phyloP scores from a whole-genome alignment of 2,329 filamentous ascomycete genomes.

The Cryphonectria carpinicola region DNA sequence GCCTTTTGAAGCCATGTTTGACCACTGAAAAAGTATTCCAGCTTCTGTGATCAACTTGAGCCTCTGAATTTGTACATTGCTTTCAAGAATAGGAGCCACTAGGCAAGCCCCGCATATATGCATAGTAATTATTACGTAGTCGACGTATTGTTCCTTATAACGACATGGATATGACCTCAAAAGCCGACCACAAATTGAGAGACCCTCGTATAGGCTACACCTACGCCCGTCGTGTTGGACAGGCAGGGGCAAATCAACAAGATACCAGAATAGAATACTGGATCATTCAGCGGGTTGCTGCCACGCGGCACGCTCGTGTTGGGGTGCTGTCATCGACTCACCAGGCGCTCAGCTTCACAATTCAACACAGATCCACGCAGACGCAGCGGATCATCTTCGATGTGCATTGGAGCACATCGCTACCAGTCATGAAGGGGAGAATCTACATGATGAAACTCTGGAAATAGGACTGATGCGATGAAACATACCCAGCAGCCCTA shows the following conservation, averaged over 20 bases:
- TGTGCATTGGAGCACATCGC: not conserved
- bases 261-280: not conserved
- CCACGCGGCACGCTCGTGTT: not conserved
- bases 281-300: not conserved
- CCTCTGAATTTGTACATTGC: not conserved
- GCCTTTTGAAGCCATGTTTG: not conserved
- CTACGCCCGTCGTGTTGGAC: not conserved
- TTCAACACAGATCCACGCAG: not conserved
- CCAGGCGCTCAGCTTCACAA: not conserved
- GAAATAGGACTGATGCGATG: not conserved
- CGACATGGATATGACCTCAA: not conserved
- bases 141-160: not conserved
- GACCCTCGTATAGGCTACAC: not conserved
- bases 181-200: not conserved
- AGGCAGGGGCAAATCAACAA: not conserved
- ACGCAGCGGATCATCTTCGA: not conserved
- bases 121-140: not conserved
- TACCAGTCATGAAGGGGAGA: not conserved
- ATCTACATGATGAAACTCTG: not conserved
- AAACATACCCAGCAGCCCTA: constrained; percentile 2
- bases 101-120: not conserved
- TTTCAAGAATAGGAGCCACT: not conserved
- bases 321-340: not conserved
- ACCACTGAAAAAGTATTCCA: not conserved
- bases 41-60: not conserved